Conservation (phyloP, 2,329 filamentous ascomycete genomes). For the Paraphoma sp. region DNA sequence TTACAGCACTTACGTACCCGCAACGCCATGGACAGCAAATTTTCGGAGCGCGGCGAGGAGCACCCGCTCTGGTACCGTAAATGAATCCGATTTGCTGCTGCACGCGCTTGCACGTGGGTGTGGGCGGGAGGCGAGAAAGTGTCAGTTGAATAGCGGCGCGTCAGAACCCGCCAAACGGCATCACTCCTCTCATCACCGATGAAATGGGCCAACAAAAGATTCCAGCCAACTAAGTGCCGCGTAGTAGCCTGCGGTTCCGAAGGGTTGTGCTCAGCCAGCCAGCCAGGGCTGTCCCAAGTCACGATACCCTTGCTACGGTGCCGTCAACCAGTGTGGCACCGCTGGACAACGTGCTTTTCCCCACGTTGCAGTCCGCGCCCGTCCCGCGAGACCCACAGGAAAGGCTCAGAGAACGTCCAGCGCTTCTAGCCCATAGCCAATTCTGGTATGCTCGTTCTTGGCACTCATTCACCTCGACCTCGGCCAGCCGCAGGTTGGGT, state of each 20-base stretch:
- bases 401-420: constrained; percentile 15
- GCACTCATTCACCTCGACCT: constrained; percentile 12
- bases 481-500: constrained; percentile 6
- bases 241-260: constrained; percentile 6
- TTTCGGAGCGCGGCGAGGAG: constrained; percentile 25
- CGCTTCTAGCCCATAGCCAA: constrained; percentile 30
- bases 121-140: constrained; percentile 10
- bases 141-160: constrained; percentile 4
- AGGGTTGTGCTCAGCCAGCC: constrained; percentile 10
- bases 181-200: constrained; percentile 13
- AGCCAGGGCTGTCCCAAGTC: constrained; percentile 7
- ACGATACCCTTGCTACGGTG: constrained; percentile 16
- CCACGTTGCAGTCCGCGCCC: constrained; percentile 40
- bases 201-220: constrained; percentile 1
- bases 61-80: constrained; percentile 22
- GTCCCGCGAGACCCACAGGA: constrained; percentile 31
- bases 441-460: constrained; percentile 16
- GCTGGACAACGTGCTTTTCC: constrained; percentile 39
- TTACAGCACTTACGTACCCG: constrained; percentile 7
- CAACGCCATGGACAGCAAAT: constrained; percentile 19
- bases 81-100: constrained; percentile 26
- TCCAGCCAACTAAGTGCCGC: constrained; percentile 10
- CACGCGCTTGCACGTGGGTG: constrained; percentile 6
- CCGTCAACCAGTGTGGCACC: constrained; percentile 30
- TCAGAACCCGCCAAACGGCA: constrained; percentile 1